Evolutionary conservation across 306 rosid genomes (phyloP).

Genomic region (Cucumis hystrix): DNA sequence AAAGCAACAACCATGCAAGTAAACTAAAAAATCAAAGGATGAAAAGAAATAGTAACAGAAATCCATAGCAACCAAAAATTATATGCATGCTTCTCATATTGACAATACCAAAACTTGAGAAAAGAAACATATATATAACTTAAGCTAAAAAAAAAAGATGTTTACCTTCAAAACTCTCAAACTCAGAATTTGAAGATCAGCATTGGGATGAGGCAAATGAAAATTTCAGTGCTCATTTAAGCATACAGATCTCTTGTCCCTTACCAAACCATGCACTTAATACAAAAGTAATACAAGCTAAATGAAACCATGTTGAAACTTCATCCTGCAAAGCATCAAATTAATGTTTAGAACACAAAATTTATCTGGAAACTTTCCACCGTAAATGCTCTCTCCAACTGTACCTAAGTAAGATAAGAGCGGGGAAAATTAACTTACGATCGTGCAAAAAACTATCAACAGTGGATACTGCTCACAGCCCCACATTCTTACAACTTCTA

Average conservation of each 20-base stretch:
- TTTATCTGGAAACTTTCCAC: conserved; percentile 76
- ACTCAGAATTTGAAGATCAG: neutral
- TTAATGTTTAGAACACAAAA: neutral
- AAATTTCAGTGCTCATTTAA: neutral
- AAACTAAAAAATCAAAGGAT: neutral
- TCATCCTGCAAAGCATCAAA: neutral
- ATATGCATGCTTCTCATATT: neutral
- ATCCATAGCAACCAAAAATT: neutral
- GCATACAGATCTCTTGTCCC: neutral
- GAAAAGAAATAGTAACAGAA: neutral
- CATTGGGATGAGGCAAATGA: neutral
- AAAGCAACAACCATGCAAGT: neutral
- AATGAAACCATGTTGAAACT: neutral
- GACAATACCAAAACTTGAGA: neutral
- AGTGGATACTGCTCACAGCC: no score
- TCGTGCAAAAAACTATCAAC: neutral
- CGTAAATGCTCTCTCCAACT: conserved; percentile 93
- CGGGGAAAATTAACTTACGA: neutral
- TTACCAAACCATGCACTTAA: neutral
- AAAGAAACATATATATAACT: neutral
- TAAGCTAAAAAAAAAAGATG: neutral
- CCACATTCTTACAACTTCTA: neutral
- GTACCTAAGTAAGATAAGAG: conserved; percentile 45
- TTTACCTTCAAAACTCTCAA: neutral
- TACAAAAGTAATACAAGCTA: neutral